Percentiles rank a stretch among this genome's conserved stretches.
These are phyloP conservation scores for Furcasterigmium sp. DNA, from an alignment of 2,329 filamentous ascomycete genomes.

Conservation along the genomic window DNA sequence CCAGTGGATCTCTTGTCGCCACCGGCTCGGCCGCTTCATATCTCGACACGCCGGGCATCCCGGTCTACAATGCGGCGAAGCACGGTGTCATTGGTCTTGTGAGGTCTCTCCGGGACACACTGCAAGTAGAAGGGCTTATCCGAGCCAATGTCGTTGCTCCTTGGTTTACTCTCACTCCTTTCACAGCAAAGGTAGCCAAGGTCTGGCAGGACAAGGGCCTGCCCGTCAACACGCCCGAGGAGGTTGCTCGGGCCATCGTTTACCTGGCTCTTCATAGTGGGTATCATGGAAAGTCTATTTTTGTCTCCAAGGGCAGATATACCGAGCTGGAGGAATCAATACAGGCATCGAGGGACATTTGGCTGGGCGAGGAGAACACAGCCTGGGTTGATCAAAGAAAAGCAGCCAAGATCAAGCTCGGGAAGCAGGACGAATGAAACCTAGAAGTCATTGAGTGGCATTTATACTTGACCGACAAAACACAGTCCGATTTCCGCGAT, in stretches of 20 bases:
- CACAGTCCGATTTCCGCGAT: too few relatives aligned
- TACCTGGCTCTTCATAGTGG: neutral
- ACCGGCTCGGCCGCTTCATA: neutral
- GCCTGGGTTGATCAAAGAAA: neutral
- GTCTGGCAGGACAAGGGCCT: neutral
- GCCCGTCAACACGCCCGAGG: neutral
- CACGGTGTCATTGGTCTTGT: neutral
- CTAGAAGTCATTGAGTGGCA: too few relatives aligned
- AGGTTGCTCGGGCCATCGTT: neutral
- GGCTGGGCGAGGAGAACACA: neutral
- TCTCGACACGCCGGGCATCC: neutral
- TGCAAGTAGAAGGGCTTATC: neutral
- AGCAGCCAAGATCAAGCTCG: neutral
- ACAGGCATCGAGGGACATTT: neutral
- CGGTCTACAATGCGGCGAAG: neutral
- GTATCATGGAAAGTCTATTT: neutral
- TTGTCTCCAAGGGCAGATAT: neutral
- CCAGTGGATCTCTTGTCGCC: neutral
- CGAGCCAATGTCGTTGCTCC: neutral
- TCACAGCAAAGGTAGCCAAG: neutral
- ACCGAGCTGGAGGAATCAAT: neutral
- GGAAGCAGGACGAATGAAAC: neutral
- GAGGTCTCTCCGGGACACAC: neutral
- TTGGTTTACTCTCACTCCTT: neutral
- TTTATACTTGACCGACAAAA: too few relatives aligned